A percentile compares a stretch with the other conserved stretches of the same genome.
Conservation (phyloP, 1,284 basidiomycete genomes). For the Microbotryum scabiosae region DNA sequence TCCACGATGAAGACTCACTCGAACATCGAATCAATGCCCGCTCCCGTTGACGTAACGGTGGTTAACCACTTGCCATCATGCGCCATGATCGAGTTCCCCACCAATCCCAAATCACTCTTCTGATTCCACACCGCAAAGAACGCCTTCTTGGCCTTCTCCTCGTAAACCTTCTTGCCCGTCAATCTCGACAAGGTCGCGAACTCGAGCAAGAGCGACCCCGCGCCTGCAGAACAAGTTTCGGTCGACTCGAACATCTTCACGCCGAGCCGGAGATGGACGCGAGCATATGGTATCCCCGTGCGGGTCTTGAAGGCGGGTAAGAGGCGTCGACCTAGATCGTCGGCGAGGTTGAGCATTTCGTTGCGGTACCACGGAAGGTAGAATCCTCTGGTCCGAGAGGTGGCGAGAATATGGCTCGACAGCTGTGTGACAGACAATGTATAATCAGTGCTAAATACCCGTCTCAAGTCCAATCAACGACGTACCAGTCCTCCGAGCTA, state of each 20-base stretch:
- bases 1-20: conserved; percentile 61
- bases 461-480: neutral
- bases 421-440: conserved; percentile 38
- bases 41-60: conserved; percentile 63
- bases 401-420: conserved; percentile 74
- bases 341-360: conserved; percentile 66
- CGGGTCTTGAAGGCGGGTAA: conserved; percentile 77
- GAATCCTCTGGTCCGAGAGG: conserved; percentile 39
- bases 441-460: neutral
- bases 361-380: conserved; percentile 42
- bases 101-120: conserved; percentile 57
- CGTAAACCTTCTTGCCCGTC: conserved; percentile 76
- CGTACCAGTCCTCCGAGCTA: conserved; percentile 60
- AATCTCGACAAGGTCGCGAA: conserved; percentile 83
- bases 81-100: conserved; percentile 80
- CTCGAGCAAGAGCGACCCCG: conserved; percentile 81
- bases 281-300: conserved; percentile 80
- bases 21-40: conserved; percentile 87
- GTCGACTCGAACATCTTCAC: conserved; percentile 48
- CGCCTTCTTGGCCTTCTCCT: conserved; percentile 54
- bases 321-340: conserved; percentile 72
- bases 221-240: conserved; percentile 76
- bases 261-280: conserved; percentile 61
- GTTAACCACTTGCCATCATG: conserved; percentile 36
- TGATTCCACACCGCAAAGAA: conserved; percentile 90